These are phyloP conservation scores for Cyclostephanos tholiformis DNA, from an alignment of 108 stramenopile species.

Conservation along the genomic window DNA sequence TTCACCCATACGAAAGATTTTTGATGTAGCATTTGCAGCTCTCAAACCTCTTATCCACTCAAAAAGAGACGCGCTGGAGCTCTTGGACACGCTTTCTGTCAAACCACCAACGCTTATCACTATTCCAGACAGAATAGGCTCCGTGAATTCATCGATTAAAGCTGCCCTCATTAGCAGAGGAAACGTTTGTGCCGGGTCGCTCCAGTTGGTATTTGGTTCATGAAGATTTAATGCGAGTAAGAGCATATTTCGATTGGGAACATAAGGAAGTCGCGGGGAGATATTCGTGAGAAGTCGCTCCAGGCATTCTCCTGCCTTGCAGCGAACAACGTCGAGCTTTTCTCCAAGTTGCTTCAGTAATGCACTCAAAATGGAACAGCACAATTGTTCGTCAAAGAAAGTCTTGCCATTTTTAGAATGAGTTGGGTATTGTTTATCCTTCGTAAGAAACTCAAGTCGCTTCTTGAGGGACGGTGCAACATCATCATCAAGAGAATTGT, in stretches of 20 bases:
- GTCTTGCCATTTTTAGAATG: not conserved
- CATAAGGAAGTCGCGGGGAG: constrained; percentile 58
- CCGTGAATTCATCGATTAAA: constrained; percentile 72
- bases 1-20: constrained; percentile 48
- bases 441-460: constrained; percentile 10
- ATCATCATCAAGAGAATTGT: constrained; percentile 6
- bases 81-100: constrained; percentile 89
- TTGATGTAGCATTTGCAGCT: constrained; percentile 32
- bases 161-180: constrained; percentile 72
- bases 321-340: constrained; percentile 91
- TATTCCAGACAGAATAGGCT: constrained; percentile 81
- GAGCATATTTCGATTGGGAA: constrained; percentile 47
- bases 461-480: constrained; percentile 31
- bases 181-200: constrained; percentile 63
- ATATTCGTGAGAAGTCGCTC: constrained; percentile 52
- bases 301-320: constrained; percentile 81
- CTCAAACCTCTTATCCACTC: constrained; percentile 71
- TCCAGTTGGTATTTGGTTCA: constrained; percentile 53
- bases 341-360: constrained; percentile 90
- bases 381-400: constrained; percentile 48
- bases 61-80: constrained; percentile 68
- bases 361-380: constrained; percentile 54
- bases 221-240: constrained; percentile 38
- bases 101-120: constrained; percentile 93
- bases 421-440: not conserved